Conservation (phyloP, 768 basidiomycete species). For the Dictyophora rubrovolvata region DNA sequence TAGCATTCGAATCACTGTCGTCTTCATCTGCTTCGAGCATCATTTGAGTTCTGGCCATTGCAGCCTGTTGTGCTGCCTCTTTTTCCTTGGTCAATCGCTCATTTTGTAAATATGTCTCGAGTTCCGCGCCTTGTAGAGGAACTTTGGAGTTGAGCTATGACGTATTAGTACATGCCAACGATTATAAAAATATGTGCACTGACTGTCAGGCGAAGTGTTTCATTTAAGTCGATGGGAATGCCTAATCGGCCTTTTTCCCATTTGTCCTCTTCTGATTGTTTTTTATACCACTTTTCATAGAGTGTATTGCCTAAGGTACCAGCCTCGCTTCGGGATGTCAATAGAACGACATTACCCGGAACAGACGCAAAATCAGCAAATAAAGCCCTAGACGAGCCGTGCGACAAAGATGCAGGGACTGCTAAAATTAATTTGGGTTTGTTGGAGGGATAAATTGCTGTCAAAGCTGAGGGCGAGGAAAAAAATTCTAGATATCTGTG, state of each 20-base stretch:
- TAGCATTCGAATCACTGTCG: constrained; percentile 28
- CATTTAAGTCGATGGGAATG: constrained; percentile 73
- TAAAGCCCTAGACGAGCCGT: constrained; percentile 79
- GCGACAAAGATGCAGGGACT: constrained; percentile 84
- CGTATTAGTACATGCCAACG: background rate
- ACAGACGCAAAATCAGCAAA: constrained; percentile 81
- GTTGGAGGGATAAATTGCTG: constrained; percentile 74
- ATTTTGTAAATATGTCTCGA: constrained; percentile 69
- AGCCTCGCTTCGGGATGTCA: constrained; percentile 71
- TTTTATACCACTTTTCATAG: constrained; percentile 78
- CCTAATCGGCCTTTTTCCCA: constrained; percentile 92
- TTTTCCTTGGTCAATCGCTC: constrained; percentile 72
- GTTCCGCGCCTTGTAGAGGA: constrained; percentile 77
- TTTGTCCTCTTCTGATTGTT: constrained; percentile 69
- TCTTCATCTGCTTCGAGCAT: constrained; percentile 94
- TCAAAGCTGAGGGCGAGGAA: constrained; percentile 66
- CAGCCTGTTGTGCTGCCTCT: constrained; percentile 79
- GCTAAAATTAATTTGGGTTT: constrained; percentile 91
- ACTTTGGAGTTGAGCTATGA: constrained; percentile 79
- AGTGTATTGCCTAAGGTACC: constrained; percentile 70
- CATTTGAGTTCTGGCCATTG: constrained; percentile 69
- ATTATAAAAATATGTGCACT: constrained; percentile 10
- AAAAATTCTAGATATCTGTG: constrained; percentile 90
- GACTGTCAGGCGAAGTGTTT: constrained; percentile 57
- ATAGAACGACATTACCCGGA: constrained; percentile 76